These are phyloP conservation scores for Tephrocybe rancida DNA, from an alignment of 768 basidiomycete genomes.

Conservation along the genomic window DNA sequence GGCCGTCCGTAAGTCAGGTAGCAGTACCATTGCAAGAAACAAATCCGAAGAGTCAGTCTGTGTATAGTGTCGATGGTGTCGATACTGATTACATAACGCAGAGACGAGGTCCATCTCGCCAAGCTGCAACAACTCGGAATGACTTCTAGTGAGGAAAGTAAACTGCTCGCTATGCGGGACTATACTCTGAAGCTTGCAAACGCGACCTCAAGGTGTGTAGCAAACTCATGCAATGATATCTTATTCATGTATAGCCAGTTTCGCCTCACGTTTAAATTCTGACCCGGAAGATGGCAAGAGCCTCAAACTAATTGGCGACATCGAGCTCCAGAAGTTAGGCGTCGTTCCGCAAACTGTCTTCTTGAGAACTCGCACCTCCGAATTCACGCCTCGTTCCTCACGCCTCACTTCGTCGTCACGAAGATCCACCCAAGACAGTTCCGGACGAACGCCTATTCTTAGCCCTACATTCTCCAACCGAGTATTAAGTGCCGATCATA, in stretches of 20 bases:
- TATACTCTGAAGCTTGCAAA: constrained; percentile 85
- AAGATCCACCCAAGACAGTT: constrained; percentile 36
- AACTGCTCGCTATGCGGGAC: constrained; percentile 86
- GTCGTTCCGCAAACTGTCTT: constrained; percentile 93
- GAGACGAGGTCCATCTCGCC: constrained; percentile 74
- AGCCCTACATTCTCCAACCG: constrained; percentile 54
- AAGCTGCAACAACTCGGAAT: constrained; percentile 90
- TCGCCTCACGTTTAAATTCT: constrained; percentile 61
- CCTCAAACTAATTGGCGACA: constrained; percentile 63
- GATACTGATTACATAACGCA: constrained; percentile 28
- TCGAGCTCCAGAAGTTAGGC: constrained; percentile 85
- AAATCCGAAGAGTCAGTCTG: constrained; percentile 80
- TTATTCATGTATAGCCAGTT: constrained; percentile 41
- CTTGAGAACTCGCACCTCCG: constrained; percentile 58
- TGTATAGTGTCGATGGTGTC: background rate
- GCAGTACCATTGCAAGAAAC: constrained; percentile 43
- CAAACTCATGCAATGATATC: background rate
- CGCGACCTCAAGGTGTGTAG: constrained; percentile 68
- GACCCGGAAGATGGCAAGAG: constrained; percentile 67
- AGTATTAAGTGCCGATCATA: constrained; percentile 49
- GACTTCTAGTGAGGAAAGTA: constrained; percentile 78
- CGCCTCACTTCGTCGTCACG: constrained; percentile 40
- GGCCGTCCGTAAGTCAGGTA: constrained; percentile 57
- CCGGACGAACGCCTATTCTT: constrained; percentile 41
- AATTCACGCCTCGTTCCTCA: constrained; percentile 39